These are phyloP conservation scores for Fraxinus ornus DNA, from an alignment of 305 asterid species.

Conservation along the genomic window DNA sequence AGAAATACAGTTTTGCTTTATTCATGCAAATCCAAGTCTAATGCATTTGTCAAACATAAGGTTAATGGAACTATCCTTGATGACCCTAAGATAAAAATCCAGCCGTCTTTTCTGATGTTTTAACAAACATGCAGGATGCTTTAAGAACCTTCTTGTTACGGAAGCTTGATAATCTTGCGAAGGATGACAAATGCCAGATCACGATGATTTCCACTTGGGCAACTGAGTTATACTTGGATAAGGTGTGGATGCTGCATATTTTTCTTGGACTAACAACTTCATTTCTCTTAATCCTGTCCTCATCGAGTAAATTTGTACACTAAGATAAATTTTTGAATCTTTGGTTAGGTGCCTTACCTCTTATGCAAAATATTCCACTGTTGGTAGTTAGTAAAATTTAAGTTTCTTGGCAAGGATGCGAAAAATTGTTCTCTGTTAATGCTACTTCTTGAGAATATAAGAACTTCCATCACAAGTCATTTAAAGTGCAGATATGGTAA, in stretches of 20 bases:
- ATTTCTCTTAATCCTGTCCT: background rate
- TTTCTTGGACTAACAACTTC: conserved; percentile 10
- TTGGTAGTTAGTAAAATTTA: background rate
- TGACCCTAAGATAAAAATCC: background rate
- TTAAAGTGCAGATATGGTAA: conserved; percentile 4
- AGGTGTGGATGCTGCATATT: conserved; percentile 49
- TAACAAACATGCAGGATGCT: conserved; percentile 64
- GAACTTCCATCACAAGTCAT: conserved; percentile 8
- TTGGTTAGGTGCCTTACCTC: background rate
- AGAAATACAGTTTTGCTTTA: background rate
- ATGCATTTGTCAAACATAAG: background rate
- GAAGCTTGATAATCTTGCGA: conserved; percentile 82
- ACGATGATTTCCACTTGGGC: conserved; percentile 98
- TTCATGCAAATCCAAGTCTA: background rate
- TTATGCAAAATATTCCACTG: conserved; percentile 1
- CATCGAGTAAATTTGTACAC: conserved; percentile 10
- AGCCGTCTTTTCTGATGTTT: conserved; percentile 22
- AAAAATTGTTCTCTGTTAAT: conserved; percentile 7
- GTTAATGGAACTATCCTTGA: background rate
- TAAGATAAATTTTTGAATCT: conserved; percentile 1
- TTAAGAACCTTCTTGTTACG: conserved; percentile 86
- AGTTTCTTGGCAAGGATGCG: background rate
- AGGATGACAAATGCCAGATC: conserved; percentile 93
- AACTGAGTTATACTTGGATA: conserved; percentile 87
- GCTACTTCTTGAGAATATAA: conserved; percentile 7